These are phyloP conservation scores for Diophrys appendiculata DNA, from an alignment of 73 alveolate genomes.

Conservation along the genomic window DNA sequence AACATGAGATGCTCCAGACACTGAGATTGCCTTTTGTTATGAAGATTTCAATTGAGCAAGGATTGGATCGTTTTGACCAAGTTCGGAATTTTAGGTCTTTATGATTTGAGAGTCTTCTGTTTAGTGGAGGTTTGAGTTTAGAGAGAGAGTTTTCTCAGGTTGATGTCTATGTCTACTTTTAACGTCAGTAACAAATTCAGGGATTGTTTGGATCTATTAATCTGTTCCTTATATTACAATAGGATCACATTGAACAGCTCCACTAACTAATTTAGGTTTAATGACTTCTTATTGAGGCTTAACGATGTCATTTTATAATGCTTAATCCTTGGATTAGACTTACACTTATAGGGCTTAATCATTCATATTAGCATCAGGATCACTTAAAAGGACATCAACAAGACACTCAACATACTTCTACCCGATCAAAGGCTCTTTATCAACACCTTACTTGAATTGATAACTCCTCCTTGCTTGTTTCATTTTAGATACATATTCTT, in stretches of 20 bases:
- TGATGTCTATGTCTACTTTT: too few species aligned
- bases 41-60: too few species aligned
- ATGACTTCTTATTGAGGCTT: background rate
- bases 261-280: background rate
- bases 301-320: background rate
- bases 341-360: background rate
- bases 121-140: too few species aligned
- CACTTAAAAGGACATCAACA: background rate
- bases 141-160: too few species aligned
- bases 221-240: background rate
- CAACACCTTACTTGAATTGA: background rate
- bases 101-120: too few species aligned
- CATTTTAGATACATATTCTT: background rate
- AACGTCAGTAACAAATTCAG: too few species aligned
- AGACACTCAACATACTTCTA: background rate
- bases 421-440: background rate
- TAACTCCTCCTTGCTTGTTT: background rate
- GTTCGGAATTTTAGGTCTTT: too few species aligned
- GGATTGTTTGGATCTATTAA: too few species aligned
- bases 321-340: background rate
- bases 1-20: too few species aligned
- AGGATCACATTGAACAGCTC: background rate
- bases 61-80: too few species aligned
- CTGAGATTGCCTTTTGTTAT: too few species aligned
- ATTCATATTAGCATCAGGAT: background rate